Percentiles rank a stretch among this genome's conserved stretches.
Conservation (phyloP, 306 rosid genomes). For the Adenanthera pavonina region DNA sequence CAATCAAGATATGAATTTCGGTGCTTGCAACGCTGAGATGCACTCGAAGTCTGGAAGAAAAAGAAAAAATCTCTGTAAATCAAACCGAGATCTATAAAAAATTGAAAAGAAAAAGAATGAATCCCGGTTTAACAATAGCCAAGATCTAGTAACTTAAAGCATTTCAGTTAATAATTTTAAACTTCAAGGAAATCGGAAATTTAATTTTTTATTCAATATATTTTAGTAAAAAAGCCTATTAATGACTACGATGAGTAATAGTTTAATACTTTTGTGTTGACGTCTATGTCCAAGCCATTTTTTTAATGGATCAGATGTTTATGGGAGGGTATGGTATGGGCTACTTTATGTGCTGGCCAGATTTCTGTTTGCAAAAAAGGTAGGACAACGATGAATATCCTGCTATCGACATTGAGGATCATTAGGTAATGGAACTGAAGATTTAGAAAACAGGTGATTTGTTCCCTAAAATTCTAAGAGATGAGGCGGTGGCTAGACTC, state of each 20-base stretch:
- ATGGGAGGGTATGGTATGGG: not conserved
- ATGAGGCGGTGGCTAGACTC: slow-evolving; percentile 84
- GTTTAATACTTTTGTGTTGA: slow-evolving; percentile 2
- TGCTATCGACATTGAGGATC: slow-evolving; percentile 25
- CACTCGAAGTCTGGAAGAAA: too few relatives aligned
- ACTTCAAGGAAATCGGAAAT: too few relatives aligned
- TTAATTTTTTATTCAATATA: too few relatives aligned
- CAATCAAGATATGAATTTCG: too few relatives aligned
- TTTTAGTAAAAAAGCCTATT: not conserved
- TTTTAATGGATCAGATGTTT: not conserved
- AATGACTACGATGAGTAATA: slow-evolving; percentile 15
- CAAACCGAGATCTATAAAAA: too few relatives aligned
- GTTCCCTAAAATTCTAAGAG: slow-evolving; percentile 76
- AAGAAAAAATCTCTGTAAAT: too few relatives aligned
- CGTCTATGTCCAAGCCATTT: slow-evolving; percentile 2
- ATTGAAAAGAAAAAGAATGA: too few relatives aligned
- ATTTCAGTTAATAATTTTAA: too few relatives aligned
- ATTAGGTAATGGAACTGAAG: slow-evolving; percentile 63
- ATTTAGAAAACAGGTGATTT: slow-evolving; percentile 58
- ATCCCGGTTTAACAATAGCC: too few relatives aligned
- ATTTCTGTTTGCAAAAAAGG: not conserved
- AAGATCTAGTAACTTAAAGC: too few relatives aligned
- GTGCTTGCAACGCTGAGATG: too few relatives aligned
- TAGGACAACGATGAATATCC: slow-evolving; percentile 24
- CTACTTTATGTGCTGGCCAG: not conserved